Conservation (phyloP, 352 stramenopile species). For the Phytophthora podocarpi region DNA sequence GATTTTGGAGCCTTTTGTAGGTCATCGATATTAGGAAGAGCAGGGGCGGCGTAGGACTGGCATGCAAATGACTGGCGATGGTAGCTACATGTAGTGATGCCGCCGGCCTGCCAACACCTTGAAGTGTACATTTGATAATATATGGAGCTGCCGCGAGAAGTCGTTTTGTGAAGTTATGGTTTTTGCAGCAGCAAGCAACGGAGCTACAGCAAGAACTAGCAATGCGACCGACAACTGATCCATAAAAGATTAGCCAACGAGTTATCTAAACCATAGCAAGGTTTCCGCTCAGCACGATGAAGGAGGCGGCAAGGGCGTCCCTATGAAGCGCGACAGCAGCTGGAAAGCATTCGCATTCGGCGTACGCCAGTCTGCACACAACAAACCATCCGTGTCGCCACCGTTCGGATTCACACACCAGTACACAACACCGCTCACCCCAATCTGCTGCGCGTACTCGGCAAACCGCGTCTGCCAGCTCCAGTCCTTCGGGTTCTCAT, state of each 20-base stretch:
- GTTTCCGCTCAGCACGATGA: neutral
- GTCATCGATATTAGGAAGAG: conserved; percentile 11
- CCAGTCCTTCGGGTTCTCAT: conserved; percentile 40
- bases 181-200: neutral
- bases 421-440: conserved; percentile 53
- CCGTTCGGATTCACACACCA: conserved; percentile 77
- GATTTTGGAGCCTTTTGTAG: conserved; percentile 12
- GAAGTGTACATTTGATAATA: conserved; percentile 11
- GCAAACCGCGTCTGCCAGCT: conserved; percentile 56
- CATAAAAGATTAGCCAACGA: too few species aligned
- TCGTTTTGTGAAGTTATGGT: neutral
- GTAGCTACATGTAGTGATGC: too few species aligned
- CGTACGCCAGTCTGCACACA: conserved; percentile 63
- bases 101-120: neutral
- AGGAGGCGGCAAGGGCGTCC: conserved; percentile 33
- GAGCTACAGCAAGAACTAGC: too few species aligned
- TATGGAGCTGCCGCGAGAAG: conserved; percentile 4
- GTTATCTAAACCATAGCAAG: neutral
- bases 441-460: conserved; percentile 46
- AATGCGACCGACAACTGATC: too few species aligned
- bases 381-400: conserved; percentile 60
- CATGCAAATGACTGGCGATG: neutral
- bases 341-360: conserved; percentile 48
- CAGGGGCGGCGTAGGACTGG: neutral
- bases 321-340: conserved; percentile 48